phyloP scores from a whole-genome alignment of 257 asterid species.

The Marsdenia floribunda region DNA sequence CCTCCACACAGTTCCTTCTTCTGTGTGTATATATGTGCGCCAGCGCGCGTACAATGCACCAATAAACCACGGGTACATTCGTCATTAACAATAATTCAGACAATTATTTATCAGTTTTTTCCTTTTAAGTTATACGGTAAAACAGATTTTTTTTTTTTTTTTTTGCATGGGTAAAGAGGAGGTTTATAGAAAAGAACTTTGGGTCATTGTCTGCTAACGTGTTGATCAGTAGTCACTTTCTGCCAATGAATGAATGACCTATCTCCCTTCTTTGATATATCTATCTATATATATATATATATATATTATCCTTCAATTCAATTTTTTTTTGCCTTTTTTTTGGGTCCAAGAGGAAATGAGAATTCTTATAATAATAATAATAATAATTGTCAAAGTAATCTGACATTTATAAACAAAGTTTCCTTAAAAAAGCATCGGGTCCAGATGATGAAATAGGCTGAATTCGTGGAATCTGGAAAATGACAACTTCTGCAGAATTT shows the following conservation, averaged over 20 bases:
- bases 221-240: background rate
- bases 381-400: background rate
- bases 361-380: too few relatives aligned
- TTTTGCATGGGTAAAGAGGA: conserved; percentile 1
- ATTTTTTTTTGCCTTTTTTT: too few relatives aligned
- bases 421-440: background rate
- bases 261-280: background rate
- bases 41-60: too few relatives aligned
- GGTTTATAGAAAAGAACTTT: background rate
- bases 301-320: background rate
- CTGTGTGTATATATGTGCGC: too few relatives aligned
- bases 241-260: conserved; percentile 5
- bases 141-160: too few relatives aligned
- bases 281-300: too few relatives aligned
- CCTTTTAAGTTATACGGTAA: too few relatives aligned
- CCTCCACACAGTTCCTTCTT: too few relatives aligned
- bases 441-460: background rate
- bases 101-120: too few relatives aligned
- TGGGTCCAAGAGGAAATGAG: background rate
- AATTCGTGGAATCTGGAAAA: background rate
- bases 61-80: too few relatives aligned
- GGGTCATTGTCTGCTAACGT: background rate
- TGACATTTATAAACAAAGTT: background rate
- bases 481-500: background rate
- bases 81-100: too few relatives aligned